Percentiles rank a stretch among this genome's conserved stretches.
Conservation (phyloP, 169 alveolate species). For the Plasmodium falciparum region DNA sequence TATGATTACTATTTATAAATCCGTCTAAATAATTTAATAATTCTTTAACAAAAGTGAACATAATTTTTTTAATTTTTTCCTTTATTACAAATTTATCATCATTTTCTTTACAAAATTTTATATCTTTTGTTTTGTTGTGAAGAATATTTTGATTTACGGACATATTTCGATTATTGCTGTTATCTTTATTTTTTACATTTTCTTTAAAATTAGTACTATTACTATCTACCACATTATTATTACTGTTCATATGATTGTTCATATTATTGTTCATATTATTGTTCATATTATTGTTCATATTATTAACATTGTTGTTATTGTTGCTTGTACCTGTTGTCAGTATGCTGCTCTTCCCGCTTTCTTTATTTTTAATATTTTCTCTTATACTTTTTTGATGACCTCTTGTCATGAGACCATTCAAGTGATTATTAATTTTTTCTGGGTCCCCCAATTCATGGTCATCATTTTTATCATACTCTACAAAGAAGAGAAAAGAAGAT, state of each 20-base stretch:
- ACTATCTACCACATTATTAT: background rate
- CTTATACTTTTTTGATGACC: background rate
- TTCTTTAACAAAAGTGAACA: constrained; percentile 23
- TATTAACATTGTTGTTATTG: background rate
- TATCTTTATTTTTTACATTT: background rate
- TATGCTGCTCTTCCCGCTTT: background rate
- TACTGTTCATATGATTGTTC: too few relatives aligned
- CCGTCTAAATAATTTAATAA: constrained; percentile 18
- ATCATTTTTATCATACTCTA: background rate
- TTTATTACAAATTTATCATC: background rate
- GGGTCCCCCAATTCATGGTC: background rate
- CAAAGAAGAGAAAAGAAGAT: too few relatives aligned
- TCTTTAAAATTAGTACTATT: background rate
- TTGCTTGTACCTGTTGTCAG: background rate
- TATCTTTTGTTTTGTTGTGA: background rate
- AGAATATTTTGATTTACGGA: background rate
- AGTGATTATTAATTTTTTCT: background rate
- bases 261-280: too few relatives aligned
- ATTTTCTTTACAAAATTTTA: background rate
- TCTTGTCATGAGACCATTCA: background rate
- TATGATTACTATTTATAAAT: background rate
- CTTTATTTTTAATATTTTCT: background rate
- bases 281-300: too few relatives aligned
- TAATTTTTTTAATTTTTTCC: constrained; percentile 24
- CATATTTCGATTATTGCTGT: background rate